Conservation (phyloP, 2,329 filamentous ascomycete species). For the Clathrospora elynae region DNA sequence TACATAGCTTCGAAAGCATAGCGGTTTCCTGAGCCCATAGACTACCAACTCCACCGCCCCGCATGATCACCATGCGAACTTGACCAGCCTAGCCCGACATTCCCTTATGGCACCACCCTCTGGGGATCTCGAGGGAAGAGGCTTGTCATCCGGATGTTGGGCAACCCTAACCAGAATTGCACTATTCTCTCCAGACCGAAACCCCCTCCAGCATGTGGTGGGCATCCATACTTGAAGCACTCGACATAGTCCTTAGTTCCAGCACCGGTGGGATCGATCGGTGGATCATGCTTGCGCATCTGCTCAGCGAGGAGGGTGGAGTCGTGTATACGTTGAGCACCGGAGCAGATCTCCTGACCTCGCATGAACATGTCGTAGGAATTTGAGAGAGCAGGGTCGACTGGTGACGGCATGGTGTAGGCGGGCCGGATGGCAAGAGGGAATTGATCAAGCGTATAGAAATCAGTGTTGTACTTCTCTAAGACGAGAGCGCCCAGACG, state of each 20-base stretch:
- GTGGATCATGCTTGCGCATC: constrained; percentile 62
- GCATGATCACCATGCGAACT: too few relatives aligned
- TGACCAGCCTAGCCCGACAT: not conserved
- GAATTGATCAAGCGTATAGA: constrained; percentile 97
- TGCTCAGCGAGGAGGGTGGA: constrained; percentile 62
- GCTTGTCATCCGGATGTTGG: constrained; percentile 65
- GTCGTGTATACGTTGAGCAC: constrained; percentile 69
- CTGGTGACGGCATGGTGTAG: constrained; percentile 77
- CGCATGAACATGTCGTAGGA: constrained; percentile 75
- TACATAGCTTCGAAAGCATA: too few relatives aligned
- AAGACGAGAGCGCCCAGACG: constrained; percentile 86
- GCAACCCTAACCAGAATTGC: constrained; percentile 68
- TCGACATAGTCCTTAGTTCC: constrained; percentile 68
- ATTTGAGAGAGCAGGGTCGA: constrained; percentile 58
- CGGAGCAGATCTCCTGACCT: constrained; percentile 70
- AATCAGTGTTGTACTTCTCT: constrained; percentile 90
- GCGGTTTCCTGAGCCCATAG: too few relatives aligned
- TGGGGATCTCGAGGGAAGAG: constrained; percentile 69
- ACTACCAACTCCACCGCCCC: too few relatives aligned
- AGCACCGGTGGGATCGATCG: constrained; percentile 61
- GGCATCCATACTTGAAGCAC: constrained; percentile 67
- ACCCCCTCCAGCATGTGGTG: constrained; percentile 68
- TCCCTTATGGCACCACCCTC: constrained; percentile 54
- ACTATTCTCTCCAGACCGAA: constrained; percentile 70
- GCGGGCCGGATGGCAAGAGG: constrained; percentile 86